A percentile compares a stretch with the other conserved stretches of the same genome.
Conservation (phyloP, 164 flowering plant species). For the Aristolochia fimbriata region DNA sequence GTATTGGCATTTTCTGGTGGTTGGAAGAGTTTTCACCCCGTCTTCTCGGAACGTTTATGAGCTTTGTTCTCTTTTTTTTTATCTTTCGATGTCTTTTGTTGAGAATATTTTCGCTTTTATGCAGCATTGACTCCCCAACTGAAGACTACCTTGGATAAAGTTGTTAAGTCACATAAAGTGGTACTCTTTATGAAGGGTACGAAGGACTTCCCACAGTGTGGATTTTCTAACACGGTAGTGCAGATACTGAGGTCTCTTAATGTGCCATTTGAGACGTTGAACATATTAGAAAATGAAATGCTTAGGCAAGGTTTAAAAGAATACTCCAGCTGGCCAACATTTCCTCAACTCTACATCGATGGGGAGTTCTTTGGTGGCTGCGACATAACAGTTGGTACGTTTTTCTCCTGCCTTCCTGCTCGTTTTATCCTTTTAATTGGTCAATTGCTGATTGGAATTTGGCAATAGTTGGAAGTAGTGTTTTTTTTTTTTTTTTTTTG, state of each 20-base stretch:
- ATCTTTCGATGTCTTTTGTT: too few relatives aligned
- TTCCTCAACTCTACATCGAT: slow-evolving; percentile 89
- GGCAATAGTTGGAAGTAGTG: too few relatives aligned
- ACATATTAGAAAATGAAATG: slow-evolving; percentile 78
- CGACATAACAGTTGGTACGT: slow-evolving; percentile 84
- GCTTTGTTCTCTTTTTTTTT: too few relatives aligned
- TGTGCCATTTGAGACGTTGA: slow-evolving; percentile 72
- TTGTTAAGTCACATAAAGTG: slow-evolving; percentile 64
- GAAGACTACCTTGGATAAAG: slow-evolving; percentile 69
- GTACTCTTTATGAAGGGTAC: slow-evolving; percentile 90
- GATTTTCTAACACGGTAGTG: slow-evolving; percentile 84
- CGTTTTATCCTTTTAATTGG: neutral
- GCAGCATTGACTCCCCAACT: slow-evolving; percentile 63
- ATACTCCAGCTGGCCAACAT: slow-evolving; percentile 93
- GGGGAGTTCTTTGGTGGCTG: slow-evolving; percentile 96
- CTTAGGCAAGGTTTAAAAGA: slow-evolving; percentile 83
- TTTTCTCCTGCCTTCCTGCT: neutral
- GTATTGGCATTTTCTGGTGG: too few relatives aligned
- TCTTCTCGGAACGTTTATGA: too few relatives aligned
- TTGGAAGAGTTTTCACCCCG: too few relatives aligned
- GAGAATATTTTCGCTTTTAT: neutral
- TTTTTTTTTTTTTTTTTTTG: too few relatives aligned
- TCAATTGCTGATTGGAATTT: too few relatives aligned
- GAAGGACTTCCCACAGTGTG: slow-evolving; percentile 87
- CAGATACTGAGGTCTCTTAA: slow-evolving; percentile 68